A percentile compares a stretch with the other conserved stretches of the same genome.
These are phyloP conservation scores for Paramecium caudatum DNA, from an alignment of 73 alveolate genomes.

Conservation along the genomic window DNA sequence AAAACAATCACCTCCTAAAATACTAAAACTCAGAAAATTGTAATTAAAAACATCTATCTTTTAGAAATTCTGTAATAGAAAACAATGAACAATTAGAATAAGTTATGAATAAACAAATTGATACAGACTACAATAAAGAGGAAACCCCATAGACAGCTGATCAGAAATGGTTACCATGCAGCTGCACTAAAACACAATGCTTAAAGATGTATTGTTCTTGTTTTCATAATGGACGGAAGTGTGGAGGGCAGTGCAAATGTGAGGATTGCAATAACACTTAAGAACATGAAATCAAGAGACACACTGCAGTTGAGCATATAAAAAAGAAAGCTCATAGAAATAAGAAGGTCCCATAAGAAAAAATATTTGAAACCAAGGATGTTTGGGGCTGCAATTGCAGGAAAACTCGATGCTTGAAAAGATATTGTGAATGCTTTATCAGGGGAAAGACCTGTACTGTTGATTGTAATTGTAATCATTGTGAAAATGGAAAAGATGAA, in stretches of 20 bases:
- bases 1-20: background rate
- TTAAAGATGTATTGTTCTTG: slow-evolving; percentile 66
- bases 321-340: slow-evolving; percentile 48
- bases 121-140: background rate
- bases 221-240: slow-evolving; percentile 42
- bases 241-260: slow-evolving; percentile 35
- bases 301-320: background rate
- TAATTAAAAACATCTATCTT: background rate
- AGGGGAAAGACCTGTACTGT: slow-evolving; percentile 50
- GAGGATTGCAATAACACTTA: slow-evolving; percentile 28
- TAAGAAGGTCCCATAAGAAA: slow-evolving; percentile 33
- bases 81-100: background rate
- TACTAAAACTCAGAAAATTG: background rate
- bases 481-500: slow-evolving; percentile 70
- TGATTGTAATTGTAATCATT: slow-evolving; percentile 55
- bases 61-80: background rate
- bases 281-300: background rate
- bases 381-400: slow-evolving; percentile 68
- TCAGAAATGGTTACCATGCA: background rate
- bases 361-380: slow-evolving; percentile 18
- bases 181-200: slow-evolving; percentile 27
- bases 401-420: slow-evolving; percentile 43
- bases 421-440: slow-evolving; percentile 63
- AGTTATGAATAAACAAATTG: background rate
- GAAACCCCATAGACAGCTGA: background rate